These are phyloP conservation scores for Porogramme epimiltina DNA, from an alignment of 1,284 basidiomycete genomes.

Conservation along the genomic window DNA sequence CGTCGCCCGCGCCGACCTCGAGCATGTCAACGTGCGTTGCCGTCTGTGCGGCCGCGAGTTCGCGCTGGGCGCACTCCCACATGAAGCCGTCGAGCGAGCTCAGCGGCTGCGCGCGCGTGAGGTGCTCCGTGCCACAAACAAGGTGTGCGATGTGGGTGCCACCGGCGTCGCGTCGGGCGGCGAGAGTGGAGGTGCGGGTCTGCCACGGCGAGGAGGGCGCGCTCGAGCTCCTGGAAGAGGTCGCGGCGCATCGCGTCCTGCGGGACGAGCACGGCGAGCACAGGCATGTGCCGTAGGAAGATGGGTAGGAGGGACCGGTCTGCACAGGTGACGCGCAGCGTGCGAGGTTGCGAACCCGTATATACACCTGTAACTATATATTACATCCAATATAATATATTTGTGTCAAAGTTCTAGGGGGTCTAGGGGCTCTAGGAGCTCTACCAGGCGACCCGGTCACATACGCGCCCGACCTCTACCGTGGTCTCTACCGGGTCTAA, in stretches of 20 bases:
- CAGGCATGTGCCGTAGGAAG: slow-evolving; percentile 3
- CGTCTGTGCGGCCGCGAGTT: not conserved
- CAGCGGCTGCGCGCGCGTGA: not conserved
- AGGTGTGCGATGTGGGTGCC: slow-evolving; percentile 1
- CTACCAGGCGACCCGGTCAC: no score
- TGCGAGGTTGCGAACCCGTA: no score
- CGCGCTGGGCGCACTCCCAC: not conserved
- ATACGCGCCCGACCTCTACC: no score
- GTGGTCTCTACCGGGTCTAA: no score
- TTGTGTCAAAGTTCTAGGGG: no score
- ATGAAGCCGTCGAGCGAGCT: not conserved
- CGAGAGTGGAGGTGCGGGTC: not conserved
- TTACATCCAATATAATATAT: no score
- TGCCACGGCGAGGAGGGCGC: not conserved
- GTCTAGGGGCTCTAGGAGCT: no score
- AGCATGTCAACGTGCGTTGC: not conserved
- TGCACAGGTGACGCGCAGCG: slow-evolving; percentile 3
- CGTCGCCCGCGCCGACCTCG: slow-evolving; percentile 4
- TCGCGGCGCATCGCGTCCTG: not conserved
- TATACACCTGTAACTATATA: no score
- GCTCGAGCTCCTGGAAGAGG: slow-evolving; percentile 2
- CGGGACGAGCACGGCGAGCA: slow-evolving; percentile 5
- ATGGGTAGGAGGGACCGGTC: slow-evolving; percentile 8
- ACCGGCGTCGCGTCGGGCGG: not conserved
- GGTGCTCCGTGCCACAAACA: no score